Base-by-base conservation (phyloP, 2,329 filamentous ascomycete genomes). In the Amphichorda felina region DNA sequence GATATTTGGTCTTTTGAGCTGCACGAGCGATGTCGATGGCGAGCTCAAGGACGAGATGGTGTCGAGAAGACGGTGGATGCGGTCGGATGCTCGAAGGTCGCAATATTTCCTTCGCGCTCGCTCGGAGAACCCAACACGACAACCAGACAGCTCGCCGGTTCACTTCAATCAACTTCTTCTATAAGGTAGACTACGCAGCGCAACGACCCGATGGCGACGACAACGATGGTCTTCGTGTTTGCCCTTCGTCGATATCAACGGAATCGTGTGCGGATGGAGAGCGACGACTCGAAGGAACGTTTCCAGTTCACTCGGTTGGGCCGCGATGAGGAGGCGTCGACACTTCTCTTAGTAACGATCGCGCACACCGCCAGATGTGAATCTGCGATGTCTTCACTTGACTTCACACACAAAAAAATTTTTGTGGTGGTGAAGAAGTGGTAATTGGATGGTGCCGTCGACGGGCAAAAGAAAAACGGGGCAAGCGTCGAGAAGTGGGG, bases 231-330 rank as follows among this genome's bases (percentile, higher is more conserved):
- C 50, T 49, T 46, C 47, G 33, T 36, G 18, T 18, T 19, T 36
- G 50, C 50, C 51, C 45, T 50, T 49, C 40, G 52, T 56, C 48
- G 55, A 45, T 38, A 41, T 50, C 51, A 51, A 55, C 46, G 48
- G 50, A 49, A 45, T 59, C 51, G 50, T 37, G 48, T 57, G 54
- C 51, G 50, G 45, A 36, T 49, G 47, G 46, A 43, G 34, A 44
- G 49, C 49, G 53, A 57, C 41, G 38, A 44, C 44, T 41, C 16
- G 30, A 54, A 56, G 45, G 48, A 61, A 60, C 60, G 60, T 63
- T 63, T 62, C 50, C 59, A 63, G 59, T 61, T 56, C 55, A 52
- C 52, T 31, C 35, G 50, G 43, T 44, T 46, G 47, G 37, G 36
- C 47, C 44, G 41, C 41, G 51, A 39, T 26, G 39, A 37, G 36